These are phyloP conservation scores for Claviceps humidiphila DNA, from an alignment of 2,329 filamentous ascomycete genomes.

Conservation along the genomic window DNA sequence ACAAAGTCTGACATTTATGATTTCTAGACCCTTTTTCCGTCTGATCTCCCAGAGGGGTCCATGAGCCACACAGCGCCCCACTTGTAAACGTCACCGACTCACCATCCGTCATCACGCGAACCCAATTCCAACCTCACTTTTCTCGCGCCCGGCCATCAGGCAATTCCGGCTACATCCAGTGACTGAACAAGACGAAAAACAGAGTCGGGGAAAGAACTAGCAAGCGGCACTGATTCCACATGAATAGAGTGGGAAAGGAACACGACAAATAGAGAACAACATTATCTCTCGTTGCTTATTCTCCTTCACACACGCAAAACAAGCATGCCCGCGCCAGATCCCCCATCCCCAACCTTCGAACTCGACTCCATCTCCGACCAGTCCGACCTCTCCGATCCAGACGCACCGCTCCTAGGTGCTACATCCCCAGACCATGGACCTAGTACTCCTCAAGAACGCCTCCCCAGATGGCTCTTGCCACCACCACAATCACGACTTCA, in stretches of 20 bases:
- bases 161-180: background rate
- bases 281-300: too few species aligned
- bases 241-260: too few species aligned
- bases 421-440: background rate
- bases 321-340: background rate
- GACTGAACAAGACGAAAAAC: background rate
- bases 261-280: too few species aligned
- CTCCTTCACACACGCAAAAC: background rate
- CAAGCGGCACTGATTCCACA: too few species aligned
- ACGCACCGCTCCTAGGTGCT: background rate
- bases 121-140: background rate
- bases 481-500: background rate
- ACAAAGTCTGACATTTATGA: too few species aligned
- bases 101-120: background rate
- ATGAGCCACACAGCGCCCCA: background rate
- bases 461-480: slow-evolving; percentile 2
- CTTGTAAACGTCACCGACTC: background rate
- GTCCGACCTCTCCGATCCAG: slow-evolving; percentile 1
- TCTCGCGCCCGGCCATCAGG: background rate
- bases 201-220: background rate
- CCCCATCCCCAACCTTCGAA: background rate
- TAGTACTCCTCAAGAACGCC: background rate
- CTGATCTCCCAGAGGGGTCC: too few species aligned
- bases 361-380: slow-evolving; percentile 4
- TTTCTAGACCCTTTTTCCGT: too few species aligned